These are phyloP conservation scores for Ceratocystis albifundus DNA, from an alignment of 2,329 filamentous ascomycete species.

Conservation along the genomic window DNA sequence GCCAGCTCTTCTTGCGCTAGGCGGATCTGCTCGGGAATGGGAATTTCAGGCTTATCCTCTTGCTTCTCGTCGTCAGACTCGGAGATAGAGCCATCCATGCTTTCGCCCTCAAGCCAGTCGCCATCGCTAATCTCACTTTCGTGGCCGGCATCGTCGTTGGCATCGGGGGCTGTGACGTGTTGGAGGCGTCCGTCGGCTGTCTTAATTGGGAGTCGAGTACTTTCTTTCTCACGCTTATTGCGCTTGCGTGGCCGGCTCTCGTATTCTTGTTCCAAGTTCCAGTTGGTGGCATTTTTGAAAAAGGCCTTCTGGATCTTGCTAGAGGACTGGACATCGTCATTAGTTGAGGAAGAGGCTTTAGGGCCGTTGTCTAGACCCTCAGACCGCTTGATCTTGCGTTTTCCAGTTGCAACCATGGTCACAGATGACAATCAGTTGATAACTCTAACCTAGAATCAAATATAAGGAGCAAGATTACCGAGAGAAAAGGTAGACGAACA, in stretches of 20 bases:
- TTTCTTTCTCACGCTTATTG: constrained; percentile 62
- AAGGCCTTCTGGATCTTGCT: constrained; percentile 50
- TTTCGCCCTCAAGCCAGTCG: constrained; percentile 49
- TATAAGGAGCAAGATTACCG: neutral
- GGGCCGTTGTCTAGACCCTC: constrained; percentile 11
- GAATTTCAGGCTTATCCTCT: constrained; percentile 48
- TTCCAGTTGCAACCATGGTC: constrained; percentile 17
- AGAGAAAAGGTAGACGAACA: neutral
- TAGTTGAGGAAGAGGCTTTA: neutral
- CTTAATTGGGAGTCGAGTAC: constrained; percentile 71
- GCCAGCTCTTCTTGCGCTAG: constrained; percentile 89
- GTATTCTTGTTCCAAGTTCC: constrained; percentile 89
- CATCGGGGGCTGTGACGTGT: constrained; percentile 44
- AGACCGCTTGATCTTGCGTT: constrained; percentile 20
- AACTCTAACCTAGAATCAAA: neutral
- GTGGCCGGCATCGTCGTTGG: constrained; percentile 48
- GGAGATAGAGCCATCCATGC: constrained; percentile 42
- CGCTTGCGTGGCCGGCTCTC: constrained; percentile 65
- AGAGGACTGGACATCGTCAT: constrained; percentile 24
- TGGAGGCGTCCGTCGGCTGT: constrained; percentile 65
- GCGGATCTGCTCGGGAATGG: constrained; percentile 66
- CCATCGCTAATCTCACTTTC: constrained; percentile 39
- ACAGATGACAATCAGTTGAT: neutral
- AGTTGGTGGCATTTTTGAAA: constrained; percentile 63
- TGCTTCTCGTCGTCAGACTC: constrained; percentile 39